Evolutionary conservation across 2,329 filamentous ascomycete species (phyloP).

Genomic region (Hypoxylon sp.): DNA sequence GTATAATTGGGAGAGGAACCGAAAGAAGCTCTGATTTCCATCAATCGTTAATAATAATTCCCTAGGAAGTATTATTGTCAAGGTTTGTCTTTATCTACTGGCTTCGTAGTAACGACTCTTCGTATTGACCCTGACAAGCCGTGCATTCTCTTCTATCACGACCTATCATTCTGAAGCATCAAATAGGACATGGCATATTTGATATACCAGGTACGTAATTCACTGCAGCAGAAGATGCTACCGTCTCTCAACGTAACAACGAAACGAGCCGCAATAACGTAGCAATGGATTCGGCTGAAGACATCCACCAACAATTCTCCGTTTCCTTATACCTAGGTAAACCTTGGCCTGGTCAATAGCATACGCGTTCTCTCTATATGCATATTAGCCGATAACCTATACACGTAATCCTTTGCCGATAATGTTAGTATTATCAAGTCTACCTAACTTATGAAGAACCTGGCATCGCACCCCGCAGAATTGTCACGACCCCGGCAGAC

Average conservation of each 20-base stretch:
- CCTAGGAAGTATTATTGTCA: too few species aligned
- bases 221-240: background rate
- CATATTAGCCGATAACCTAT: slow-evolving; percentile 34
- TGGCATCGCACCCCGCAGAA: background rate
- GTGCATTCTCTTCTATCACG: background rate
- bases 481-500: slow-evolving; percentile 6
- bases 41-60: too few species aligned
- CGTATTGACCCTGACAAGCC: background rate
- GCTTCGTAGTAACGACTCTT: background rate
- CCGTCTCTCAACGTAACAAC: background rate
- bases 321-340: background rate
- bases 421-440: slow-evolving; percentile 1
- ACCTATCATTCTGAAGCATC: background rate
- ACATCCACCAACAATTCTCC: slow-evolving; percentile 1
- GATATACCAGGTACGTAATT: slow-evolving; percentile 10
- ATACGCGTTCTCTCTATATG: slow-evolving; percentile 32
- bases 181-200: background rate
- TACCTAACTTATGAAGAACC: slow-evolving; percentile 3
- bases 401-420: slow-evolving; percentile 26
- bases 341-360: background rate
- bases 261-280: slow-evolving; percentile 27
- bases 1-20: background rate
- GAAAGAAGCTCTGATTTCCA: background rate
- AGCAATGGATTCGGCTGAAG: slow-evolving; percentile 2
- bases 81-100: background rate